Base-by-base conservation (phyloP, 2,329 filamentous ascomycete species). In the Fusarium graminum region DNA sequence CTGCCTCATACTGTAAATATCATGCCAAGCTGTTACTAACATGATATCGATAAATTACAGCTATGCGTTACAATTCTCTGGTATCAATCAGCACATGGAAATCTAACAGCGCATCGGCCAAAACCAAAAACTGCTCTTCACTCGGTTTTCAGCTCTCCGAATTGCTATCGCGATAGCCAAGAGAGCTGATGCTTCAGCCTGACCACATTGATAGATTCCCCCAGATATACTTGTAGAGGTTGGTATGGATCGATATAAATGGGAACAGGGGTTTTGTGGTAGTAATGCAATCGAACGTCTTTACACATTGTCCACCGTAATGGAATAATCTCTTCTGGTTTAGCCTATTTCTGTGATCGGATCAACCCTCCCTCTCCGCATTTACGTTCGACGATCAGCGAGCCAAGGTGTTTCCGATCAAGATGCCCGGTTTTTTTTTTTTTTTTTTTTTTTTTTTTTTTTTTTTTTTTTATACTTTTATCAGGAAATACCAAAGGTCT, bases 261-360 rank as follows among this genome's bases (percentile, higher is more conserved):
- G 32, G 30, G 36, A 25, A 36, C 50, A 5, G 30, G 53, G 53
- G 51, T 63, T 52, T 63, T 36, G 41, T 42, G 14, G 63, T 65
- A 51, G 64, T 67, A 65, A 67, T 67, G 54, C 30, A 68, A 67
- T 67, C 64, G 45, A 60, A 49, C 47, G 40, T 40, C 30, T 64
- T 67, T 67, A 67, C 64, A 68, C 64, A 67, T 67, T 34, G 59
- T 19, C 46, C 63, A 43, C 58, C 22, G 63, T 67, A 67, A 67
- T 67, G 51, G 34, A 63, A 63, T 63, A 63, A 45, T 60, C 46
- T 32, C 53, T 60, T 60, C 19, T 25, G 10, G 53, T 17, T 41
- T 52, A 36, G 47, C 52, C 29, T 34, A 38, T 26, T 43, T 17
- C 40, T 14, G 61, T 32, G 49, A 52, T 40, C 52, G 29, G 59